Evolutionary conservation across 495 filamentous ascomycete genomes (phyloP).

Genomic region (Trichoderma orchidacearum): DNA sequence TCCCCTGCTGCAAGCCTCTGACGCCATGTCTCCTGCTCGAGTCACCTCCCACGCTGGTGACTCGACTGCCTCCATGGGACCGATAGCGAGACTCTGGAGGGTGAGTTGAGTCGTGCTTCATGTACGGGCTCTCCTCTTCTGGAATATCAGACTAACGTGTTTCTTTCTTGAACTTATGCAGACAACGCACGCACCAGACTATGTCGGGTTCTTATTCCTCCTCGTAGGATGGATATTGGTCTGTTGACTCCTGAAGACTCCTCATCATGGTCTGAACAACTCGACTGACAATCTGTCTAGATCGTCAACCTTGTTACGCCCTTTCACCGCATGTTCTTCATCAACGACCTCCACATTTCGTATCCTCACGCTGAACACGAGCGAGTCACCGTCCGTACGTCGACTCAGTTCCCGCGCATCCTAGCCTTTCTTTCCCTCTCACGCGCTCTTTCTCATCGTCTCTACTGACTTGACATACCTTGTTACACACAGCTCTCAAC

Average conservation of each 20-base stretch:
- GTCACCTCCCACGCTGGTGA: neutral
- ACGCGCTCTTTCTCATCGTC: neutral
- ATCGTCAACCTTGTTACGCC: slow-evolving; percentile 62
- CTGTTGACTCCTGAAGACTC: slow-evolving; percentile 11
- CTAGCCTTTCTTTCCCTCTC: neutral
- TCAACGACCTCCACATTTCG: slow-evolving; percentile 71
- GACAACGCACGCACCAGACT: slow-evolving; percentile 79
- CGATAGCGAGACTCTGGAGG: neutral
- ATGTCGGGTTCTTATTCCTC: slow-evolving; percentile 62
- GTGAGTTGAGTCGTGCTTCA: neutral
- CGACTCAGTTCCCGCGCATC: neutral
- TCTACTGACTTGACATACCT: neutral
- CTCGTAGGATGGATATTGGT: slow-evolving; percentile 54
- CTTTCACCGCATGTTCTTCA: slow-evolving; percentile 76
- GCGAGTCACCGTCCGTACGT: slow-evolving; percentile 65
- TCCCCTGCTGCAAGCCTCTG: neutral
- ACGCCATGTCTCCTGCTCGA: neutral
- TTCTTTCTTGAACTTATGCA: slow-evolving; percentile 11
- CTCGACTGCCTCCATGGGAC: neutral
- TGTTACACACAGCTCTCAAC: slow-evolving; percentile 40
- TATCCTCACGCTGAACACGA: slow-evolving; percentile 79
- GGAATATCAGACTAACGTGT: neutral
- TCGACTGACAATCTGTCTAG: slow-evolving; percentile 18
- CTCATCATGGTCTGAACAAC: slow-evolving; percentile 2
- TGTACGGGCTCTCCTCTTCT: neutral